Evolutionary conservation across 2,329 filamentous ascomycete species (phyloP).

Genomic region (Fusarium coffeatum): DNA sequence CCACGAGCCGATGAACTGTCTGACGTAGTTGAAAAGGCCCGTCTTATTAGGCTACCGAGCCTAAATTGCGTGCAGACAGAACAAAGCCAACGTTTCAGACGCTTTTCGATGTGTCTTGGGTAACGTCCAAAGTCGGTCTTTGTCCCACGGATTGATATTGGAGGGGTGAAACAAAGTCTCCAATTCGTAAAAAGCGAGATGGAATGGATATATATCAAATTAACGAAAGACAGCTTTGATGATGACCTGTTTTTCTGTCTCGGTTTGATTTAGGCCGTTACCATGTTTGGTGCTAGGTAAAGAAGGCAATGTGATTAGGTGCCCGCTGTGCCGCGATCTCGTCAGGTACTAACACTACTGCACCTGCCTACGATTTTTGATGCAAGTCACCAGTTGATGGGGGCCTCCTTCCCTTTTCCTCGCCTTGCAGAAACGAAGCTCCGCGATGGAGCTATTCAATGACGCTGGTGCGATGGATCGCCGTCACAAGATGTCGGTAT

Average conservation of each 20-base stretch:
- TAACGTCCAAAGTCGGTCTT: constrained; percentile 4
- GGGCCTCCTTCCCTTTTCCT: constrained; percentile 4
- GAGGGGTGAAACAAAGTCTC: background rate
- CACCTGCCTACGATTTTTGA: background rate
- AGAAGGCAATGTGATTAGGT: constrained; percentile 10
- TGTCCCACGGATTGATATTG: background rate
- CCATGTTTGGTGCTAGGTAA: constrained; percentile 1
- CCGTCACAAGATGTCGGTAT: constrained; percentile 13
- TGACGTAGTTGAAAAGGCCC: constrained; percentile 21
- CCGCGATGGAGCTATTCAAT: background rate
- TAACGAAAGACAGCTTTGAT: background rate
- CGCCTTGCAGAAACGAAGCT: background rate
- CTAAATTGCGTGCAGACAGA: constrained; percentile 15
- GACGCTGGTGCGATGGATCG: constrained; percentile 31
- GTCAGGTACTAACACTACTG: constrained; percentile 24
- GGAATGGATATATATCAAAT: background rate
- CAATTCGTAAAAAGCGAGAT: constrained; percentile 1
- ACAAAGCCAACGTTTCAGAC: background rate
- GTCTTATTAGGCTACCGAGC: constrained; percentile 4
- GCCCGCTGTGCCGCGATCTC: constrained; percentile 22
- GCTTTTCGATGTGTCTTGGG: constrained; percentile 20
- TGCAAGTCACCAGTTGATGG: background rate
- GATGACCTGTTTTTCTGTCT: constrained; percentile 5
- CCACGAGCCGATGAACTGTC: constrained; percentile 4
- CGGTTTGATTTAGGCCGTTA: constrained; percentile 12